Percentiles rank a stretch among this genome's conserved stretches.
Conservation (phyloP, 1,284 basidiomycete genomes). For the Leucoagaricus sp. region DNA sequence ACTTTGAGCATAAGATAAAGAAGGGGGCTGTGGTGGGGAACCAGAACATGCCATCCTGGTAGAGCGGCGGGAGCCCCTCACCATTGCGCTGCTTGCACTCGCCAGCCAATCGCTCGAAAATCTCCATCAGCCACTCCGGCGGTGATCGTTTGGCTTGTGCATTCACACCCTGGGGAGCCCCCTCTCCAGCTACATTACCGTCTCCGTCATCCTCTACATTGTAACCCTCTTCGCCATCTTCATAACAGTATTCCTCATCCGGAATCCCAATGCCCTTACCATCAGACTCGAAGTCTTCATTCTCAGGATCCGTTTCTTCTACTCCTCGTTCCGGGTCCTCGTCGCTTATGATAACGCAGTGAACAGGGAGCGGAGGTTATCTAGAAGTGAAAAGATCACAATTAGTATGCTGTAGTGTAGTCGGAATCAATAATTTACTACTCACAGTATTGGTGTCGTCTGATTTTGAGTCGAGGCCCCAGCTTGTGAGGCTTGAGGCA, state of each 20-base stretch:
- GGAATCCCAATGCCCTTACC: conserved; percentile 13
- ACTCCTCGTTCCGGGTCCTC: conserved; percentile 14
- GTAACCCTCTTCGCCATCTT: not conserved
- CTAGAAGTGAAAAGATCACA: too few species aligned
- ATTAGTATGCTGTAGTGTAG: too few species aligned
- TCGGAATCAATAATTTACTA: too few species aligned
- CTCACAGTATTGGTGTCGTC: too few species aligned
- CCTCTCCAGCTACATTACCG: too few species aligned
- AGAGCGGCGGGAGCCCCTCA: conserved; percentile 19
- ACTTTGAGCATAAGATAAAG: conserved; percentile 13
- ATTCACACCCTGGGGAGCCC: too few species aligned
- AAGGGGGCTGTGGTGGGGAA: conserved; percentile 17
- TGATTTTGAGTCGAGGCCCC: too few species aligned
- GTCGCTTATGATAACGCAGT: conserved; percentile 9
- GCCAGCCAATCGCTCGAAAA: not conserved
- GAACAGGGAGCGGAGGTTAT: too few species aligned
- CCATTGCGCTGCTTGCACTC: conserved; percentile 4
- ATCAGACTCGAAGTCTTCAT: not conserved
- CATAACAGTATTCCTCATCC: conserved; percentile 10
- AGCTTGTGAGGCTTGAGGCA: too few species aligned
- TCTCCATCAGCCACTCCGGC: not conserved
- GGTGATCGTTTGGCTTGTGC: not conserved
- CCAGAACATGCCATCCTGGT: conserved; percentile 20
- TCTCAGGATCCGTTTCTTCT: not conserved
- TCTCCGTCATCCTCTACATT: too few species aligned